phyloP scores from a whole-genome alignment of 345 rosid species.

The Limnanthes douglasii region DNA sequence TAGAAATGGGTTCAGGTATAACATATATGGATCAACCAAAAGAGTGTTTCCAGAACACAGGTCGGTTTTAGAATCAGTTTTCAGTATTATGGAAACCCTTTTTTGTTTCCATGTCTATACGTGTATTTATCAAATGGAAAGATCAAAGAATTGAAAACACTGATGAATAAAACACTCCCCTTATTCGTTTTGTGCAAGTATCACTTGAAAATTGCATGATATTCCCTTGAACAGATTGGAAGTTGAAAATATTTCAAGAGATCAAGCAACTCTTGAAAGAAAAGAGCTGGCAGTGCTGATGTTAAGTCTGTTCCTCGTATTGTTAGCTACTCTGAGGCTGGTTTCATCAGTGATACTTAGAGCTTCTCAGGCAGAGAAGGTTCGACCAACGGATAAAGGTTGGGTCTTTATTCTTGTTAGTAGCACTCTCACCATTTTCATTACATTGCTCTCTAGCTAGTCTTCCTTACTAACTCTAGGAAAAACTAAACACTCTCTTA shows the following conservation, averaged over 20 bases:
- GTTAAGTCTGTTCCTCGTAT: conserved; percentile 47
- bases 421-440: conserved; percentile 66
- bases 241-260: conserved; percentile 35
- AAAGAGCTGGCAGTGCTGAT: conserved; percentile 56
- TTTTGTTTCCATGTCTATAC: background rate
- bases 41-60: no score
- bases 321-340: conserved; percentile 44
- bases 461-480: no score
- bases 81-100: background rate
- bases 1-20: no score
- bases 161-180: background rate
- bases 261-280: conserved; percentile 42
- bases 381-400: conserved; percentile 31
- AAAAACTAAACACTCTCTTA: no score
- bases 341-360: conserved; percentile 22
- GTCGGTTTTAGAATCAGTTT: no score
- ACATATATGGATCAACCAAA: no score
- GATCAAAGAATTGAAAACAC: background rate
- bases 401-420: conserved; percentile 71
- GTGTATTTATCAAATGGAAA: background rate
- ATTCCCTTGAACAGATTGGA: conserved; percentile 57
- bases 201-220: background rate
- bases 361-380: conserved; percentile 18
- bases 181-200: background rate
- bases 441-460: conserved; percentile 59